Base-by-base conservation (phyloP, 176 grass and related monocot species). In the Sorghum bicolor region DNA sequence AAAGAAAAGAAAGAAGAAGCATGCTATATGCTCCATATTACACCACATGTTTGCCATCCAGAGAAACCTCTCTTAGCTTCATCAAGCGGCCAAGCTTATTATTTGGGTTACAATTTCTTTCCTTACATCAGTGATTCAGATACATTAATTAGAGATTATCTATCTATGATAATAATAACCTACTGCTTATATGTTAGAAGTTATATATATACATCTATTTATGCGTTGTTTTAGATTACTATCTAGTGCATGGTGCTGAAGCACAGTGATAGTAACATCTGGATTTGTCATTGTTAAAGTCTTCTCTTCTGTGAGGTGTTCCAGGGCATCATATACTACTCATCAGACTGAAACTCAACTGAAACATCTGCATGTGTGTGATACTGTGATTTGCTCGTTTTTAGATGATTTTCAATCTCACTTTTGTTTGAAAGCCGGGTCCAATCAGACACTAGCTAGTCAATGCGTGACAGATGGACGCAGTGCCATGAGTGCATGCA, bases 391-490 rank as follows among this genome's bases (percentile, higher is more conserved):
- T 34, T 81, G 64, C 64, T 81, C 14, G 8, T 37, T 69, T 80
- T 80, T 28, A 20, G 17, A 26, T 53, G 5, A 66, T 64, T 77
- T 76, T n/a, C n/a, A n/a, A n/a, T n/a, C n/a, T 26, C 24, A 32
- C 70, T 64, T 64, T 70, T 81, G 61, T n/a, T 26, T 61, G n/a
- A 31, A 81, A 41, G 40, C 70, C 25, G 40, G 70, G 34, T 76
- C 83, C 88, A n/a, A 77, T 52, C 38, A 48, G 8, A 4, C 44
- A 63, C 25, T 25, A 26, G 30, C 29, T 25, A 68, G 63, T 52
- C 37, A 78, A 65, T 79, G 58, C 40, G 43, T 64, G 64, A 55
- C 78, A 80, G 78, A 53, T 81, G 77, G 61, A 30, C 84, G 40
- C 41, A 44, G 80, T 39, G 70, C 25, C 70, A 72, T 72, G 70